phyloP scores from a whole-genome alignment of 805 yeast species.

The Saccharomycopsis schoenii region DNA sequence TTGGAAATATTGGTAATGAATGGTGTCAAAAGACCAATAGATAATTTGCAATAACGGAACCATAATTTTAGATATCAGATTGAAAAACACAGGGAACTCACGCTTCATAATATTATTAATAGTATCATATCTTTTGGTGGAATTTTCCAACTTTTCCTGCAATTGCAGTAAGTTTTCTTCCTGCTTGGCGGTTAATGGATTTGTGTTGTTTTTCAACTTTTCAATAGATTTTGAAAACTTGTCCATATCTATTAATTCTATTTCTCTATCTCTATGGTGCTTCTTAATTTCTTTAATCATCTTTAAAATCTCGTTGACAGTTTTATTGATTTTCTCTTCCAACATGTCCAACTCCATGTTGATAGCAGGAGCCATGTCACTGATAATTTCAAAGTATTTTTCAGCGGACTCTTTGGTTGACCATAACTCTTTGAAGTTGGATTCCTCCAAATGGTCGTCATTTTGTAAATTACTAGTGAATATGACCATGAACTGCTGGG shows the following conservation, averaged over 20 bases:
- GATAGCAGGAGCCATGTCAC: slow-evolving; percentile 17
- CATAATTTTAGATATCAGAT: slow-evolving; percentile 12
- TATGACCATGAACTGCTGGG: slow-evolving; percentile 7
- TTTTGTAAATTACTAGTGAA: slow-evolving; percentile 4
- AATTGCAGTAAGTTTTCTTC: slow-evolving; percentile 11
- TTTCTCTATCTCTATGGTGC: slow-evolving; percentile 11
- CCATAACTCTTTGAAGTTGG: background rate
- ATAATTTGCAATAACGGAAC: slow-evolving; percentile 7
- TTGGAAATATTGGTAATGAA: slow-evolving; percentile 14
- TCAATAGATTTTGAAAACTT: slow-evolving; percentile 9
- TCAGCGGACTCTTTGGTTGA: slow-evolving; percentile 6
- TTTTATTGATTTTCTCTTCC: slow-evolving; percentile 12
- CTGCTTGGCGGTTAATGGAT: slow-evolving; percentile 7
- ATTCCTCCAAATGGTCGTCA: background rate
- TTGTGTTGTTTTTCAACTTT: slow-evolving; percentile 7
- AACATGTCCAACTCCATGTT: slow-evolving; percentile 10
- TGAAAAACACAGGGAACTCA: slow-evolving; percentile 17
- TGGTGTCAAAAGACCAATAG: slow-evolving; percentile 16
- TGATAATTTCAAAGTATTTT: slow-evolving; percentile 6
- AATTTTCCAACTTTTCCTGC: slow-evolving; percentile 8
- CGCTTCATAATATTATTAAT: slow-evolving; percentile 12
- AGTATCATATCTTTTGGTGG: slow-evolving; percentile 4
- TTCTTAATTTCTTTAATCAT: slow-evolving; percentile 15
- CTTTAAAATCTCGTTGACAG: slow-evolving; percentile 9
- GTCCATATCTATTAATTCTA: slow-evolving; percentile 16